Base-by-base conservation (phyloP, 345 rosid genomes). In the Linum lewisii region DNA sequence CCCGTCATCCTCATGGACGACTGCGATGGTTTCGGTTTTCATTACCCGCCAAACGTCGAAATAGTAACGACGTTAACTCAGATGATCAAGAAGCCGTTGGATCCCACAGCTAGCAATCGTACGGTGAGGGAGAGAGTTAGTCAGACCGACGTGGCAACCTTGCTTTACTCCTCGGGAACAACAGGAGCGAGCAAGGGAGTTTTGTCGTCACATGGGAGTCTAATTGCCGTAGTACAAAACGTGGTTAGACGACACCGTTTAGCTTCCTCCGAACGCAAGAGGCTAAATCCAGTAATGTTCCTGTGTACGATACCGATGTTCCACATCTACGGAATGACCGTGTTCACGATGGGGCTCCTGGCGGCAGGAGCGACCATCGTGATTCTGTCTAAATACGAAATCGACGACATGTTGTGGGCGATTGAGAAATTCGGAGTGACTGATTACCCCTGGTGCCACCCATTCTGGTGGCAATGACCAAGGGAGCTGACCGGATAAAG, bases 151-250 rank as follows among this genome's bases (percentile, higher is more conserved):
- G 79, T 85, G 15, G 95, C 96, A 16, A 83, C 87, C 21, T 74
- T 92, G 15, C 85, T 92, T 8, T 92, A 88, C 77, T 92, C 96
- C 1, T 92, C 98, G 1, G 95, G 98, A 25, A 92, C 98, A 21
- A 86, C 95, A 22, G 96, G 98, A 34, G 81, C 66, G 10, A 92
- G 95, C 69, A 92, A 92, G 57, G 96, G 98, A 1, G 96, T 92
- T 66, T 78, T 83, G 24, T 64, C 93, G 44, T 82, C 88, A 3
- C 98, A 92, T 66, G 65, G 80, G 1, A 88, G 75, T 69, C 66
- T 88, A 22, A 88, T 88, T 44, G 86, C 93, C 0, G 70, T 81
- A 84, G 92, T 81, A 23, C 74, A 81, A 51, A 71, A 68, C 0
- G 32, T 77, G 16, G 49, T 75, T 2, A 64, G 26, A 57, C 63